Base-by-base conservation (phyloP, 1,139 yeast genomes). In the Petasospora rhodanensis region DNA sequence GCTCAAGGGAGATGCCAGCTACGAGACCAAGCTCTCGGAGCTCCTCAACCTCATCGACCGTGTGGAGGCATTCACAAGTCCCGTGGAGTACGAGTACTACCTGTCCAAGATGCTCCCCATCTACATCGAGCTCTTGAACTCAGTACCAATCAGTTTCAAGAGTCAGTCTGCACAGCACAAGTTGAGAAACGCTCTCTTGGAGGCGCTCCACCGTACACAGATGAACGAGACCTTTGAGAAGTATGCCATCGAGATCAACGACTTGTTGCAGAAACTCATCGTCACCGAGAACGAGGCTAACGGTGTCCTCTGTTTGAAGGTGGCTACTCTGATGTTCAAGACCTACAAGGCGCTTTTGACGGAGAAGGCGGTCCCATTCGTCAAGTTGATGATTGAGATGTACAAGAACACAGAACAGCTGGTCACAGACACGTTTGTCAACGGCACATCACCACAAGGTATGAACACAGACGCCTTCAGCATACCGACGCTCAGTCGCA, bases 251-350 rank as follows among this genome's bases (percentile, higher is more conserved):
- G 66, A 69, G 22, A 71, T 87, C 18, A 63, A 84, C 50, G 78
- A 75, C 27, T 62, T 70, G n/a, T 62, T 89, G 37, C 75, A 79
- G 51, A 60, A 62, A 21, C 64, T 83, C 13, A 64, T 91, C 40
- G 74, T 73, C 15, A 67, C 62, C 13, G 99, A 93, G 54, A 91
- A 93, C 55, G 99, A 93, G 59, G 97, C 89, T 46, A 91, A 91
- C 55, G 98, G 97, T 30, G 87, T 87, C 2, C 67, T 87, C 36
- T 83, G 95, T 55, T 80, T 89, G 82, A 89, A 86, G 56, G 79
- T 87, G 35, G 70, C 89, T 37, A 86, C 97, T n/a, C 75, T 83
- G 29, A 64, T 91, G 37, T 96, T 89, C 61, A 82, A 93, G 56
- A 76, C 93, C 0, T 91, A 83, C 62, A 89, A 85, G 60, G 59